Conservation (phyloP, 352 stramenopile species). For the Phytophthora chlamydospora region DNA sequence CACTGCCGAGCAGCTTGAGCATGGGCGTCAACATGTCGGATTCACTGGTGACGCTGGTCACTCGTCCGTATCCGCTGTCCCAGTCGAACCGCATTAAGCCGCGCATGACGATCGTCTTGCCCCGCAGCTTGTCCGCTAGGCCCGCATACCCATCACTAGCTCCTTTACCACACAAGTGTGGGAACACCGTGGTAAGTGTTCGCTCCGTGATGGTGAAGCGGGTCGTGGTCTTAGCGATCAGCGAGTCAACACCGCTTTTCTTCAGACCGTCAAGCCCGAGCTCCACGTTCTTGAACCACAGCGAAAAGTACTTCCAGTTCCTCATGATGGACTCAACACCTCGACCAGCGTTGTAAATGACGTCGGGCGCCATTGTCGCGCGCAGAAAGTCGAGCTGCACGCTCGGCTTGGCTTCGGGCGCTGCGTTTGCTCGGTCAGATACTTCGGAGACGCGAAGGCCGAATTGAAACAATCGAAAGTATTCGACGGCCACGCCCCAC, state of each 20-base stretch:
- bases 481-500: conserved; percentile 31
- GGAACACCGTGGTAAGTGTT: conserved; percentile 12
- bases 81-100: conserved; percentile 19
- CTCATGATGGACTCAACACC: conserved; percentile 9
- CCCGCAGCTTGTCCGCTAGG: conserved; percentile 10
- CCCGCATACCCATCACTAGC: too few relatives aligned
- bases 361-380: conserved; percentile 5
- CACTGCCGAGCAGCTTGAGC: conserved; percentile 7
- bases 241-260: too few relatives aligned
- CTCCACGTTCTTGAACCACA: too few relatives aligned
- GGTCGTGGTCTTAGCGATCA: not conserved
- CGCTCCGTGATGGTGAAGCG: conserved; percentile 1
- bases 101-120: conserved; percentile 16
- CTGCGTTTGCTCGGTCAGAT: not conserved
- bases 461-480: conserved; percentile 30
- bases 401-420: not conserved
- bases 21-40: conserved; percentile 31
- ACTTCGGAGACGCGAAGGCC: conserved; percentile 2
- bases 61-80: conserved; percentile 6
- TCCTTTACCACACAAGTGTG: conserved; percentile 5
- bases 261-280: too few relatives aligned
- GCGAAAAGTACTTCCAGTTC: too few relatives aligned
- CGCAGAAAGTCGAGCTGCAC: conserved; percentile 15
- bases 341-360: conserved; percentile 14
- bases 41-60: conserved; percentile 18